Conservation (phyloP, 257 asterid genomes). For the Jaltomata sinuosa region DNA sequence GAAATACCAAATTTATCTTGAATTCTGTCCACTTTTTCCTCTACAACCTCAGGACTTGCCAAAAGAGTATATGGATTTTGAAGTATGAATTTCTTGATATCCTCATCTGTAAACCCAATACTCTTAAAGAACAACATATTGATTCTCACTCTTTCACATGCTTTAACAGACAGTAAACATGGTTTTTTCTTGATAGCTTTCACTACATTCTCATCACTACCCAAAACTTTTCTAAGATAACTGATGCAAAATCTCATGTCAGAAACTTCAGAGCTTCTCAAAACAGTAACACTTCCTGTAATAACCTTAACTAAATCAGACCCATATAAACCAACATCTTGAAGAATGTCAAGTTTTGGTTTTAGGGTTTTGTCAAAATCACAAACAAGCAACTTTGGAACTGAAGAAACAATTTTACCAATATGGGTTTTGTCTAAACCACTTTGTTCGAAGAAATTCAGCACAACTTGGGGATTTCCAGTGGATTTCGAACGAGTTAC, state of each 20-base stretch:
- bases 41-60: neutral
- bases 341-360: slow-evolving; percentile 6
- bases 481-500: neutral
- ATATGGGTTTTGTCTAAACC: slow-evolving; percentile 7
- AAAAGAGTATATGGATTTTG: neutral
- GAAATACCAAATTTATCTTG: neutral
- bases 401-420: slow-evolving; percentile 1
- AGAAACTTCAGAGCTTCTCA: neutral
- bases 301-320: neutral
- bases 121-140: neutral
- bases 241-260: neutral
- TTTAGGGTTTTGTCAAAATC: slow-evolving; percentile 5
- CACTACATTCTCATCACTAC: neutral
- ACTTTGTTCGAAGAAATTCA: slow-evolving; percentile 1
- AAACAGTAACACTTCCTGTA: neutral
- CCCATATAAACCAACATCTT: neutral
- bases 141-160: neutral
- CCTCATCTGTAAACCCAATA: neutral
- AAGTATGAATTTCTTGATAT: neutral
- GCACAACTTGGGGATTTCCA: neutral
- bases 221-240: slow-evolving; percentile 1
- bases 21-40: neutral
- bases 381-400: neutral
- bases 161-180: neutral
- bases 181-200: neutral